Base-by-base conservation (phyloP, 2,329 filamentous ascomycete genomes). In the Cordyceps cicadae region DNA sequence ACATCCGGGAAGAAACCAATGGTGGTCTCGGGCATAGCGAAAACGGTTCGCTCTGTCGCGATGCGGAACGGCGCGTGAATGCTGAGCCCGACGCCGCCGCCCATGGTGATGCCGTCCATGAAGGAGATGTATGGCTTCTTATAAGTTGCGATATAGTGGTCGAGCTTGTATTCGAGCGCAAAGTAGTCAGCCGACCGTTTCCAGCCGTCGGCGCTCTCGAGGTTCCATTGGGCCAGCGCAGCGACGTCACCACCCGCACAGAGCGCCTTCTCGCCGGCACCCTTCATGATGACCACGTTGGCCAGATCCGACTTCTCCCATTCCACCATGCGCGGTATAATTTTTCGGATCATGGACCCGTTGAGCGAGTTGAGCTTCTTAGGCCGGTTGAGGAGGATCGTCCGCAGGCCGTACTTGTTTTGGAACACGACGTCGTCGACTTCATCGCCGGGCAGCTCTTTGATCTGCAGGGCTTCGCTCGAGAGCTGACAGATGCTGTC, bases 1-100 rank as follows among this genome's bases (percentile, higher is more conserved):
- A 99, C 94, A 70, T 99, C 95, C 7, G 95, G 94, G 81, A 99
- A 99, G 81, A 97, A 97, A 45, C 94, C 94, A 70, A 99, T 99
- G 9, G 86, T 96, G 4, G 94, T 99, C 78, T 99, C 94, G 34
- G 94, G 94, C 94, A 99, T 99, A 67, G 95, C 92, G 70, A 99
- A 97, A 53, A 96, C 77, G 6, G 94, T 99, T 71, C 88, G 88
- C 76, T 99, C 94, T 3, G 94, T 99, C 43, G 94, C 94, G 71
- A 99, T 96, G 63, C 94, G 84, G 81, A 99, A 93, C 3, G 94
- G 95, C 2, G 94, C 93, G 75, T 99, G 95, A 57, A 96, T 84
- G 73, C 90, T 95, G 61, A 99, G 83, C 7, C 94, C 94, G 58
- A 97, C 94, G 66, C 94, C 94, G 60, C 94, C 94, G 60, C 94